A percentile compares a stretch with the other conserved stretches of the same genome.
Conservation (phyloP, 169 alveolate species). For the Eimeria maxima region DNA sequence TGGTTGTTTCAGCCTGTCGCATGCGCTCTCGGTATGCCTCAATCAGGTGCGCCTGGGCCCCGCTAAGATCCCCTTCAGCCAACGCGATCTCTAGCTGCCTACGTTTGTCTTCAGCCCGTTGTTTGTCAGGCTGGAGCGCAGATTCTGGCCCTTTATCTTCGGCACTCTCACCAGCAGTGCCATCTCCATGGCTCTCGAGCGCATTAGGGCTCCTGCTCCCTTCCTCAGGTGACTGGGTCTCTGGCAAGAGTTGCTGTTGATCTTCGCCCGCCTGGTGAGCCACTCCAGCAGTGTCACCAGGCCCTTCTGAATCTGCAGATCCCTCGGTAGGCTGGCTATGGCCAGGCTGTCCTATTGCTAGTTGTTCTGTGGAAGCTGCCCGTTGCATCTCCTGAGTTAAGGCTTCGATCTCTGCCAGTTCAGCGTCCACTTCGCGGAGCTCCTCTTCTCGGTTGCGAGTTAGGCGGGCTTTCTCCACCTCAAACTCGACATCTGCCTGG, state of each 20-base stretch:
- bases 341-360: neutral
- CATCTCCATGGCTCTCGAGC: neutral
- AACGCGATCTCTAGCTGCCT: neutral
- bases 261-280: neutral
- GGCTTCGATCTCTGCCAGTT: constrained; percentile 46
- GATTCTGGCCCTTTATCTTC: neutral
- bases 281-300: neutral
- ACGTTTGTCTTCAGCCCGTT: neutral
- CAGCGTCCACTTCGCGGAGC: constrained; percentile 38
- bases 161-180: neutral
- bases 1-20: constrained; percentile 27
- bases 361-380: neutral
- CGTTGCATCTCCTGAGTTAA: neutral
- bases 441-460: constrained; percentile 11
- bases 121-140: neutral
- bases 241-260: neutral
- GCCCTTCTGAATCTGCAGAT: neutral
- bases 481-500: constrained; percentile 53
- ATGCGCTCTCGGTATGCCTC: constrained; percentile 13
- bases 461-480: neutral
- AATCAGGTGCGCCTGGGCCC: constrained; percentile 33
- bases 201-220: neutral
- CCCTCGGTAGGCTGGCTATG: neutral
- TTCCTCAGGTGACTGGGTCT: neutral
- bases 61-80: neutral